phyloP scores from a whole-genome alignment of 139 green algal genomes.

The Chloropicon primus region DNA sequence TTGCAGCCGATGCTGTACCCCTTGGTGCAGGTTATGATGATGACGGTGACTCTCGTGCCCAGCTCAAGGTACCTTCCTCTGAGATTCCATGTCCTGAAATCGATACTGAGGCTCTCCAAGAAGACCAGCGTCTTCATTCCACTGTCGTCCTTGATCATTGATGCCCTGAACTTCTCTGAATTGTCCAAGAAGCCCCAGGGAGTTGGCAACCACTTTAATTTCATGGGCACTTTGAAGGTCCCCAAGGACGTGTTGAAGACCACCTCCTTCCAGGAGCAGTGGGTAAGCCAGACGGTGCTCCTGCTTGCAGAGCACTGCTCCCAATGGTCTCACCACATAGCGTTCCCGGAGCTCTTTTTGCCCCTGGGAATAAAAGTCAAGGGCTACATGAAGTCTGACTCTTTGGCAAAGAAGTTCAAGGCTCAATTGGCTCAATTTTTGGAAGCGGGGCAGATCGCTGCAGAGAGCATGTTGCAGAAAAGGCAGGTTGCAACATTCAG shows the following conservation, averaged over 20 bases:
- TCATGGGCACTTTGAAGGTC: conserved; percentile 13
- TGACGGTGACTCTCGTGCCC: background rate
- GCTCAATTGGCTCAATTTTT: background rate
- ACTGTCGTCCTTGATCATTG: background rate
- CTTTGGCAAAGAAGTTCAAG: background rate
- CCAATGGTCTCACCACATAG: conserved; percentile 53
- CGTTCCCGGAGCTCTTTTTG: conserved; percentile 73
- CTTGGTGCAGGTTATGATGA: background rate
- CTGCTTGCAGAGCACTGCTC: conserved; percentile 62
- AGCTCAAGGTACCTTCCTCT: background rate
- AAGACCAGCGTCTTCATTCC: background rate
- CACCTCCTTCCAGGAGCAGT: conserved; percentile 60
- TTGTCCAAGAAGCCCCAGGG: conserved; percentile 11
- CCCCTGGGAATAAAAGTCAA: background rate
- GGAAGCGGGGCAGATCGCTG: background rate
- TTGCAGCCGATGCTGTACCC: background rate
- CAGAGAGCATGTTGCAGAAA: background rate
- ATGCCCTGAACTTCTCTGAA: conserved; percentile 10
- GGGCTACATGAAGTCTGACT: background rate
- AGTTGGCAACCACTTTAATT: conserved; percentile 2
- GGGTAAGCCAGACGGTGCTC: conserved; percentile 52
- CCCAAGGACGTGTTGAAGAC: conserved; percentile 13
- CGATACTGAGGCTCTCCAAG: background rate
- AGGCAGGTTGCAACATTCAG: background rate
- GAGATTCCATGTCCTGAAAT: background rate